phyloP scores from a whole-genome alignment of 176 grass and related monocot genomes.

The bread wheat (Triticum aestivum) region IWGSC_CS_RefSeq_v2.1 NC_057804.1:1759951-1760450 shows the following conservation, averaged over 20 bases:
- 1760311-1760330: not conserved
- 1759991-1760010: not conserved
- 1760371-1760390: not conserved
- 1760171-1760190: not conserved
- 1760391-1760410: not conserved
- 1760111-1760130: not conserved
- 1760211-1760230: conserved; percentile 96
- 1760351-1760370: not conserved
- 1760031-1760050: not conserved
- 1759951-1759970: not conserved
- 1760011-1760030: not conserved
- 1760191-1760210: conserved; percentile 63
- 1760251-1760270: conserved; percentile 93
- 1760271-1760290: conserved; percentile 84
- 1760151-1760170: not conserved
- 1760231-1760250: conserved; percentile 89
- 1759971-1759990: not conserved
- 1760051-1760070: not conserved
- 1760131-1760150: not conserved
- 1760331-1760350: not conserved
- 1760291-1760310: not conserved
- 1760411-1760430: not conserved
- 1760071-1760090: too few relatives aligned
- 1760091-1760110: not conserved
- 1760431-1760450: not conserved